These are phyloP conservation scores for Ophiostoma himal-ulmi DNA, from an alignment of 2,329 filamentous ascomycete species.

Conservation along the genomic window DNA sequence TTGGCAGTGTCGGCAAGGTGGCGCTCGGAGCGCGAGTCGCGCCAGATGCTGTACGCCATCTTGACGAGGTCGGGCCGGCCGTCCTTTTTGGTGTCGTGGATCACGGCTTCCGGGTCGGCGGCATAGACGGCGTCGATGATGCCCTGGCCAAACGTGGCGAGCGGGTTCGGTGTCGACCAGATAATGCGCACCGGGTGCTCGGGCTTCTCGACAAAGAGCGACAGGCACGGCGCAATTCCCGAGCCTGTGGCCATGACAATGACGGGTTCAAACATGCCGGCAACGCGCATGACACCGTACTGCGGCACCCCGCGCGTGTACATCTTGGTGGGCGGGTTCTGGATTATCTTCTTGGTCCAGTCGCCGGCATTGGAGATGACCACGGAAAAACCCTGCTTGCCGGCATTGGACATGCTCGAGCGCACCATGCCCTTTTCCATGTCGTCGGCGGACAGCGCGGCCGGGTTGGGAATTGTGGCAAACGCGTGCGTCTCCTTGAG, in stretches of 20 bases:
- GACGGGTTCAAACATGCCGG: slow-evolving; percentile 50
- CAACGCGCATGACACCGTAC: slow-evolving; percentile 53
- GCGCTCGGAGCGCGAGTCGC: slow-evolving; percentile 11
- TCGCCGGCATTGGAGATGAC: slow-evolving; percentile 59
- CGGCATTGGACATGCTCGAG: slow-evolving; percentile 28
- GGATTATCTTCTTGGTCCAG: slow-evolving; percentile 55
- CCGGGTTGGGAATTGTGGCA: slow-evolving; percentile 61
- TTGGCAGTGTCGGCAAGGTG: not conserved
- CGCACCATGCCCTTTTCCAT: not conserved
- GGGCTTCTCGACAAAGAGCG: slow-evolving; percentile 47
- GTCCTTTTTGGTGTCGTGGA: slow-evolving; percentile 23
- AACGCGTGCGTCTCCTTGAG: slow-evolving; percentile 71
- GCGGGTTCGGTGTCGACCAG: slow-evolving; percentile 34
- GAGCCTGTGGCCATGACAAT: slow-evolving; percentile 59
- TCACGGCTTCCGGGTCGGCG: slow-evolving; percentile 24
- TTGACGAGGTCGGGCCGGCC: slow-evolving; percentile 24
- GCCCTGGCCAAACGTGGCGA: slow-evolving; percentile 38
- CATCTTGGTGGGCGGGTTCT: slow-evolving; percentile 47
- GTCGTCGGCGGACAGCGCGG: slow-evolving; percentile 26
- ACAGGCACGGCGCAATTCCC: slow-evolving; percentile 57
- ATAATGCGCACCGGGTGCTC: slow-evolving; percentile 32
- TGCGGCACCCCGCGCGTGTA: slow-evolving; percentile 57
- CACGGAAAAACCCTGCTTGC: slow-evolving; percentile 55
- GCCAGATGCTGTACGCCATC: slow-evolving; percentile 24
- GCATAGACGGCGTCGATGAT: slow-evolving; percentile 25